A percentile compares a stretch with the other conserved stretches of the same genome.
These are phyloP conservation scores for Echria macrotheca DNA, from an alignment of 495 filamentous ascomycete species.

Conservation along the genomic window DNA sequence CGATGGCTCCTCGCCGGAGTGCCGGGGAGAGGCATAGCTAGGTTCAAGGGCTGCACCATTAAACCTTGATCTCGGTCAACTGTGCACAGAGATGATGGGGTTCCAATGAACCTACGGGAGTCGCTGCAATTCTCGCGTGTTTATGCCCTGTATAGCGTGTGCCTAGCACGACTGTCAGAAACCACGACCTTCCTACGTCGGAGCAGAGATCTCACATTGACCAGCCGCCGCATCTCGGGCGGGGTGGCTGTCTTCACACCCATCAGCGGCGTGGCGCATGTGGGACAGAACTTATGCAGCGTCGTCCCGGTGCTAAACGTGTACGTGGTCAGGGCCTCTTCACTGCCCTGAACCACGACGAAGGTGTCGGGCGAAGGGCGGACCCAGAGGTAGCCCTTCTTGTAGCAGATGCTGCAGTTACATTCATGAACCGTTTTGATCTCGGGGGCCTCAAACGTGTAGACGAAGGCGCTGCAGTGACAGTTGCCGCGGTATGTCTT, in stretches of 20 bases:
- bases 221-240: background rate
- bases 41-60: slow-evolving; percentile 29
- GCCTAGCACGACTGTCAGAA: slow-evolving; percentile 3
- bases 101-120: slow-evolving; percentile 19
- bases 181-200: background rate
- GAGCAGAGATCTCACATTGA: background rate
- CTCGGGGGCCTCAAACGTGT: slow-evolving; percentile 39
- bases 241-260: background rate
- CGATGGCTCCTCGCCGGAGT: slow-evolving; percentile 36
- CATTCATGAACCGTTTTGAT: slow-evolving; percentile 34
- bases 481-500: slow-evolving; percentile 53
- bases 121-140: slow-evolving; percentile 29
- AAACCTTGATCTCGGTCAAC: slow-evolving; percentile 19
- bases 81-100: background rate
- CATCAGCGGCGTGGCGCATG: slow-evolving; percentile 34
- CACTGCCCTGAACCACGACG: slow-evolving; percentile 35
- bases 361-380: slow-evolving; percentile 21
- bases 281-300: slow-evolving; percentile 43
- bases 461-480: slow-evolving; percentile 49
- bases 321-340: slow-evolving; percentile 29
- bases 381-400: slow-evolving; percentile 38
- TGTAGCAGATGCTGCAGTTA: slow-evolving; percentile 50
- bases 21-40: slow-evolving; percentile 29
- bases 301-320: slow-evolving; percentile 22
- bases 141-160: slow-evolving; percentile 32